A percentile compares a stretch with the other conserved stretches of the same genome.
phyloP scores from a whole-genome alignment of 1,284 basidiomycete genomes.

The Moniliella sp. region DNA sequence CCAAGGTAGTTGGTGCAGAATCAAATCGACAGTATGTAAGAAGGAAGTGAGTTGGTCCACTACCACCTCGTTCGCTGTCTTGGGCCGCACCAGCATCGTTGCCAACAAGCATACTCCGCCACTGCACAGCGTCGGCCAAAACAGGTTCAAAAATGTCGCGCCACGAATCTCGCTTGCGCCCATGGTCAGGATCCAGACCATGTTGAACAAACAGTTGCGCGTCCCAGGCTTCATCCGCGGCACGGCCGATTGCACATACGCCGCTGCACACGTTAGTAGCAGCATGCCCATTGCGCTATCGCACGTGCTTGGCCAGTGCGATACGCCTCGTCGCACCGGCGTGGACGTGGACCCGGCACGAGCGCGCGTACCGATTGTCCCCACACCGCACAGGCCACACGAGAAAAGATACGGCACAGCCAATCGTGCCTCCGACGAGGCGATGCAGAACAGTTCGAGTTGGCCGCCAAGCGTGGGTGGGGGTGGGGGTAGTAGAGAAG shows the following conservation, averaged over 20 bases:
- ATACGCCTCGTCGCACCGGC: no score
- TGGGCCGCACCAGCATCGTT: conserved; percentile 11
- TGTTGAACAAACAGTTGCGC: conserved; percentile 11
- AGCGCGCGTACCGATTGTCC: no score
- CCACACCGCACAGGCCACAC: no score
- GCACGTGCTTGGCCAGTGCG: conserved; percentile 7
- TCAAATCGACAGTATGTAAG: conserved; percentile 3
- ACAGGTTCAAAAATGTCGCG: conserved; percentile 12
- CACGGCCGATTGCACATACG: conserved; percentile 7
- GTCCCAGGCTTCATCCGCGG: conserved; percentile 14
- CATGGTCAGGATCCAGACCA: conserved; percentile 12
- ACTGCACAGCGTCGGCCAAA: conserved; percentile 13
- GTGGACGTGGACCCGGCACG: no score
- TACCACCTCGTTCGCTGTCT: conserved; percentile 8
- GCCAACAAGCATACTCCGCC: conserved; percentile 9
- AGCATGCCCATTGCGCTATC: conserved; percentile 12
- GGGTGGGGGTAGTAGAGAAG: no score
- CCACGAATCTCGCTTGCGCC: conserved; percentile 6
- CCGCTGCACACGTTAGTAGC: conserved; percentile 9
- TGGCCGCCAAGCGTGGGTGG: no score
- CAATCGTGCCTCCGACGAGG: no score
- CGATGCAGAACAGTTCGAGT: no score
- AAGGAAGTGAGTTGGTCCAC: conserved; percentile 4
- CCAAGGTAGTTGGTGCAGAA: conserved; percentile 8
- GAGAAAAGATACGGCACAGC: no score